phyloP scores from a whole-genome alignment of 2,329 filamentous ascomycete genomes.

The Penicillium sp. region DNA sequence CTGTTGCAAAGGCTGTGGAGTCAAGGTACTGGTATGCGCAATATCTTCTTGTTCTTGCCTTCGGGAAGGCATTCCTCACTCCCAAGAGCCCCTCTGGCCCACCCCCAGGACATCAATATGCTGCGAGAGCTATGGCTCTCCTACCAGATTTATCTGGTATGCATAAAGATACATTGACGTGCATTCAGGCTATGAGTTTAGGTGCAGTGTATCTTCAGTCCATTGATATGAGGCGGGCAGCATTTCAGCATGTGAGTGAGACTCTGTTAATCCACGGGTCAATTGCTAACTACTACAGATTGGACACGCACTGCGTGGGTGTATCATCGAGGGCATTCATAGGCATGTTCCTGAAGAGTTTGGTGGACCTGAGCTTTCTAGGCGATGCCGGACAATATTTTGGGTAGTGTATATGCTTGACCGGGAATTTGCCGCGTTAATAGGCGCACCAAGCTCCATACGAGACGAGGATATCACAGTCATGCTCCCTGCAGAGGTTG shows the following conservation, averaged over 20 bases:
- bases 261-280: background rate
- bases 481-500: constrained; percentile 21
- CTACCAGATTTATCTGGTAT: constrained; percentile 40
- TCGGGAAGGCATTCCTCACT: constrained; percentile 56
- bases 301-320: constrained; percentile 28
- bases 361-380: constrained; percentile 23
- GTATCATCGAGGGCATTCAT: constrained; percentile 30
- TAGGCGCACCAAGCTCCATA: constrained; percentile 30
- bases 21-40: constrained; percentile 54
- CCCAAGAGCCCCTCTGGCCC: constrained; percentile 30
- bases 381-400: constrained; percentile 27
- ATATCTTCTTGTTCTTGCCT: constrained; percentile 55
- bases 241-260: constrained; percentile 40
- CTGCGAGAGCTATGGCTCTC: constrained; percentile 40
- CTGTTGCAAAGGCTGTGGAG: constrained; percentile 26
- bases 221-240: constrained; percentile 42
- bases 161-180: constrained; percentile 29
- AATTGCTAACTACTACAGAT: constrained; percentile 15
- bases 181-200: constrained; percentile 37
- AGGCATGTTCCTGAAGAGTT: constrained; percentile 27
- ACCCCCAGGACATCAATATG: constrained; percentile 42
- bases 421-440: constrained; percentile 28
- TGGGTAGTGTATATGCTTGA: constrained; percentile 33
- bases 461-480: constrained; percentile 31
- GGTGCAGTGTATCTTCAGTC: constrained; percentile 44